Base-by-base conservation (phyloP, 2,329 filamentous ascomycete genomes). In the Colletotrichum chlorophyti region DNA sequence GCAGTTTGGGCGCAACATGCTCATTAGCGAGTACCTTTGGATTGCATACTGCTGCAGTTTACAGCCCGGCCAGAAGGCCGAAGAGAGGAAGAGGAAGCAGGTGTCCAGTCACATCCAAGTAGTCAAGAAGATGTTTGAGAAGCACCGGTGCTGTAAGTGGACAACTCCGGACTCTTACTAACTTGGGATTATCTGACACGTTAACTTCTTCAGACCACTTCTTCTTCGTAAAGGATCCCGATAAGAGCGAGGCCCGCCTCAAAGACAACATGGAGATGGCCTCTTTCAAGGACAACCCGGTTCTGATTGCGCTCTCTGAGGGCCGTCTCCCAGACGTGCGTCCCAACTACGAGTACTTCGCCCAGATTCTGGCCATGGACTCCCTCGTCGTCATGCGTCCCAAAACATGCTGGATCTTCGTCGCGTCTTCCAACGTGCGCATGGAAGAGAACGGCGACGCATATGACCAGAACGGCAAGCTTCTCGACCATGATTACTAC, bases 101-200 rank as follows among this genome's bases (percentile, higher is more conserved):
- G 85, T 90, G 5, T 89, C 86, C 3, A 89, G 86, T 67, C 87
- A 90, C 66, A 89, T 90, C 67, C 87, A 90, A 68, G 87, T 90
- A 12, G 74, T 89, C 53, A 89, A 89, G 74, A 84, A 83, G 48
- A 88, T 89, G 69, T 84, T 90, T 63, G 79, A 81, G 53, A 81
- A 83, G 52, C 77, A 89, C 62, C 80, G 83, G 38, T 85, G 83
- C 69, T 88, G 86, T 88, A 75, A 81, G 85, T 77, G n/a, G n/a
- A n/a, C n/a, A n/a, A n/a, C n/a, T n/a, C n/a, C 23, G 9, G 2
- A 24, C 26, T 37, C 12, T 7, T 5, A 5, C 3, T 21, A 23
- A 15, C 6, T 5, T 29, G 4, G 21, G 6, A 12, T 23, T 10
- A 3, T 1, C 7, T 10, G 24, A 32, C 31, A 61, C 50, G 53